These are phyloP conservation scores for Calocybe gangraenosa DNA, from an alignment of 768 basidiomycete genomes.

Conservation along the genomic window DNA sequence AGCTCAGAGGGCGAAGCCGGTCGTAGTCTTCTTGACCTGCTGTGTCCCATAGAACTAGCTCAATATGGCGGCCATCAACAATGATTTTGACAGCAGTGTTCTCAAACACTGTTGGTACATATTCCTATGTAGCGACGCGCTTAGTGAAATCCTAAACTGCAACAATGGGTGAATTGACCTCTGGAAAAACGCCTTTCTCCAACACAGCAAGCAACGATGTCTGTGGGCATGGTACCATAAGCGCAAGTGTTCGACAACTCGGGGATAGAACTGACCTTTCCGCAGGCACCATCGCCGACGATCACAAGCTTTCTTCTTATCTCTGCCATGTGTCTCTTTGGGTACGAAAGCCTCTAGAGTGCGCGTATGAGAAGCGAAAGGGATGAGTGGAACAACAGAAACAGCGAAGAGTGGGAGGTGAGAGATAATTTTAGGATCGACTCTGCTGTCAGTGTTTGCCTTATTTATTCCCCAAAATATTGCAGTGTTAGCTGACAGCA, in stretches of 20 bases:
- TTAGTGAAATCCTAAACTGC: not conserved
- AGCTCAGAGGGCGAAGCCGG: conserved; percentile 74
- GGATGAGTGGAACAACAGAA: not conserved
- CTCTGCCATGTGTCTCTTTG: not conserved
- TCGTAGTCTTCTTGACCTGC: conserved; percentile 84
- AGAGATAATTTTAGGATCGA: not conserved
- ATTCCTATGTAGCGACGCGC: not conserved
- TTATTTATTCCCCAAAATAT: too few species aligned
- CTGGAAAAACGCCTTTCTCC: not conserved
- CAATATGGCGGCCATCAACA: conserved; percentile 10
- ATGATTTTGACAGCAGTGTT: conserved; percentile 11
- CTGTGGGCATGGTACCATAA: not conserved
- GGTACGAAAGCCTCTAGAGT: conserved; percentile 2
- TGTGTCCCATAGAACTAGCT: conserved; percentile 44
- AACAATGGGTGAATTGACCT: not conserved
- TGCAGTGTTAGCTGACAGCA: too few species aligned
- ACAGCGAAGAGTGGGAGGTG: not conserved
- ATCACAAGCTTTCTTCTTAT: conserved; percentile 12
- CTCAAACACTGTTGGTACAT: conserved; percentile 8
- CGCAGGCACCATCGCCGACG: conserved; percentile 18
- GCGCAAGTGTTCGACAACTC: not conserved
- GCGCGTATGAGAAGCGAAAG: too few species aligned
- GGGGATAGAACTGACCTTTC: conserved; percentile 10
- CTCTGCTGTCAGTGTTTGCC: too few species aligned
- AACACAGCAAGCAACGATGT: not conserved